Percentiles rank a stretch among this genome's conserved stretches.
These are phyloP conservation scores for Quercus alba DNA, from an alignment of 306 rosid genomes.

Conservation along the genomic window DNA sequence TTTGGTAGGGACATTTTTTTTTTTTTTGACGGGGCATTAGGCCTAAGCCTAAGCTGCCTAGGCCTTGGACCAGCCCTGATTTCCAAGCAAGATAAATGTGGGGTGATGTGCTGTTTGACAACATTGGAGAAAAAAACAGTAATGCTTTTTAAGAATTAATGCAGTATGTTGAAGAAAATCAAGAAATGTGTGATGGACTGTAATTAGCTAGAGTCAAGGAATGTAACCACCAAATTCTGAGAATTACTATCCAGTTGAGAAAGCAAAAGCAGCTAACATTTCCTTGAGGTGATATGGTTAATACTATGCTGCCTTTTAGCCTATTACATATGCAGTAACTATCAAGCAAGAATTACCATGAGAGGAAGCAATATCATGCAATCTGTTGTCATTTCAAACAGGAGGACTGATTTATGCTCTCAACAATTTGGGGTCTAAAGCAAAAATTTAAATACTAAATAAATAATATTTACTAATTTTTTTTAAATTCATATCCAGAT, in stretches of 20 bases:
- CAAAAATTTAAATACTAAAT: no score
- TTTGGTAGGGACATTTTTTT: no score
- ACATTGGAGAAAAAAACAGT: not conserved
- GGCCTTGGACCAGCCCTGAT: no score
- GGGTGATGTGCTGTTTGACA: not conserved
- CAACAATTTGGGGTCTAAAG: no score
- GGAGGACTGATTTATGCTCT: conserved; percentile 70
- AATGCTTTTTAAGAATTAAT: not conserved
- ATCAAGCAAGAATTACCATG: conserved; percentile 62
- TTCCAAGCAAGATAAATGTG: not conserved
- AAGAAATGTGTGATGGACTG: not conserved
- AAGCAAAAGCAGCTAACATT: not conserved
- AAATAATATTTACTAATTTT: no score
- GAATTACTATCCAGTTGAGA: not conserved
- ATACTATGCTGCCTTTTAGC: not conserved
- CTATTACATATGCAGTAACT: not conserved
- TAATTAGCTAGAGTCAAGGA: no score
- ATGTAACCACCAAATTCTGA: no score
- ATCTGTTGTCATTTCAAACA: conserved; percentile 93
- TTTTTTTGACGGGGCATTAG: no score
- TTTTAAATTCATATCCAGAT: no score
- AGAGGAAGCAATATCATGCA: conserved; percentile 94
- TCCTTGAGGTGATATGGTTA: not conserved
- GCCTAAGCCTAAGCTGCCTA: no score
- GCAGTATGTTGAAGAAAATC: not conserved